phyloP scores from a whole-genome alignment of 2,329 filamentous ascomycete species.

The Trichoderma sp. region DNA sequence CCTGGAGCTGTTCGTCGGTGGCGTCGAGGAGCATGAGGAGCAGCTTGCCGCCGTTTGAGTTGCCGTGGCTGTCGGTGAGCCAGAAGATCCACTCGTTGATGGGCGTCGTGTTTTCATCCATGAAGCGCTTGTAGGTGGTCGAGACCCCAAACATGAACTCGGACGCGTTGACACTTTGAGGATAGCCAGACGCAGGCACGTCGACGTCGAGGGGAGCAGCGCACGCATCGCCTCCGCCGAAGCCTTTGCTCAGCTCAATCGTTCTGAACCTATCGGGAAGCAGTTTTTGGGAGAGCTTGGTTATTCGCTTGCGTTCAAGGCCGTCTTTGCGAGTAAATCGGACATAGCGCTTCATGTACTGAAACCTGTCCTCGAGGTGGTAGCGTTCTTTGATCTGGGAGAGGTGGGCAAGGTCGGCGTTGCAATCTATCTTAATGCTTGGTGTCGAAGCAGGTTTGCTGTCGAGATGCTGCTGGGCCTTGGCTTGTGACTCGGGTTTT shows the following conservation, averaged over 20 bases:
- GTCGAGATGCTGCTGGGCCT: conserved; percentile 34
- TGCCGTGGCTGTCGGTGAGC: conserved; percentile 54
- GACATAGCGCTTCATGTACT: conserved; percentile 56
- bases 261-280: conserved; percentile 47
- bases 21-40: conserved; percentile 54
- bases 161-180: conserved; percentile 50
- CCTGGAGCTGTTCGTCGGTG: conserved; percentile 47
- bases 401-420: conserved; percentile 46
- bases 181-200: conserved; percentile 49
- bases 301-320: conserved; percentile 49
- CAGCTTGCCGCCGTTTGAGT: conserved; percentile 56
- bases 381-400: conserved; percentile 45
- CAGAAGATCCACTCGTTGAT: conserved; percentile 59
- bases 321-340: conserved; percentile 47
- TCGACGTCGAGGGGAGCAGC: conserved; percentile 48
- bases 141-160: conserved; percentile 60
- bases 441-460: conserved; percentile 16
- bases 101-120: conserved; percentile 48
- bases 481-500: conserved; percentile 21
- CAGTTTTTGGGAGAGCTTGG: conserved; percentile 47
- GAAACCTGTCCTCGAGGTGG: conserved; percentile 47
- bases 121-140: conserved; percentile 55
- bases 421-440: conserved; percentile 46
- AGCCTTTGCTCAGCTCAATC: conserved; percentile 45
- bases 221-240: conserved; percentile 42